A percentile compares a stretch with the other conserved stretches of the same genome.
These are phyloP conservation scores for Craterostigma plantagineum DNA, from an alignment of 257 asterid species.

Conservation along the genomic window DNA sequence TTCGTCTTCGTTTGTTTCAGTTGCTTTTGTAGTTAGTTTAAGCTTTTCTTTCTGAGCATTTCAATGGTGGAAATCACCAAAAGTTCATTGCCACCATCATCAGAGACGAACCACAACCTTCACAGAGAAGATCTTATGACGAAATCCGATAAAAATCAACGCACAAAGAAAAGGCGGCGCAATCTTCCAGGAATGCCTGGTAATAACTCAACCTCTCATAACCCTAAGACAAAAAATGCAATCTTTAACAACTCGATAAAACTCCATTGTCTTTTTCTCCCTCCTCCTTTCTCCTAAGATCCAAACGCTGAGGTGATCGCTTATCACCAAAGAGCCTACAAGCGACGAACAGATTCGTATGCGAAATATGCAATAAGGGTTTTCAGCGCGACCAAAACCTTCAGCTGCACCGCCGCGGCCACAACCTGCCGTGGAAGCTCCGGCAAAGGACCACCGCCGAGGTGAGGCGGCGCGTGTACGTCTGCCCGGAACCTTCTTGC, in stretches of 20 bases:
- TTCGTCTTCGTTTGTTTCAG: no score
- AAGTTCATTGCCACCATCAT: constrained; percentile 10
- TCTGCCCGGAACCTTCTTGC: constrained; percentile 40
- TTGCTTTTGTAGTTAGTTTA: no score
- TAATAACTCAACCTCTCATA: constrained; percentile 4
- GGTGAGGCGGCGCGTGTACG: constrained; percentile 35
- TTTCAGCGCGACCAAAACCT: constrained; percentile 61
- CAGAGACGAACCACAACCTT: no score
- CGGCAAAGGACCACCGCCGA: constrained; percentile 32
- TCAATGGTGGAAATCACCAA: constrained; percentile 17
- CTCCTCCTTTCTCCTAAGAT: constrained; percentile 11
- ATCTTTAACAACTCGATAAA: not conserved
- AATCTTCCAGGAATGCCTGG: constrained; percentile 98
- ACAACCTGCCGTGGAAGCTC: constrained; percentile 64
- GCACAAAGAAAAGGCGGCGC: constrained; percentile 41
- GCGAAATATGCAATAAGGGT: constrained; percentile 65
- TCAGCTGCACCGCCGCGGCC: constrained; percentile 60
- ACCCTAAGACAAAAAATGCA: not conserved
- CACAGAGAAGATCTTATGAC: constrained; percentile 6
- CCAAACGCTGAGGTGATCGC: constrained; percentile 57
- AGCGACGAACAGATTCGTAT: constrained; percentile 49
- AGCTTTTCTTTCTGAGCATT: no score
- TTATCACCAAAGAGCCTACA: constrained; percentile 39
- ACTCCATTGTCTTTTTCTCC: not conserved
- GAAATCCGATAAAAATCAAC: constrained; percentile 9